Base-by-base conservation (phyloP, 306 rosid genomes). In the Cucurbita maxima region DNA sequence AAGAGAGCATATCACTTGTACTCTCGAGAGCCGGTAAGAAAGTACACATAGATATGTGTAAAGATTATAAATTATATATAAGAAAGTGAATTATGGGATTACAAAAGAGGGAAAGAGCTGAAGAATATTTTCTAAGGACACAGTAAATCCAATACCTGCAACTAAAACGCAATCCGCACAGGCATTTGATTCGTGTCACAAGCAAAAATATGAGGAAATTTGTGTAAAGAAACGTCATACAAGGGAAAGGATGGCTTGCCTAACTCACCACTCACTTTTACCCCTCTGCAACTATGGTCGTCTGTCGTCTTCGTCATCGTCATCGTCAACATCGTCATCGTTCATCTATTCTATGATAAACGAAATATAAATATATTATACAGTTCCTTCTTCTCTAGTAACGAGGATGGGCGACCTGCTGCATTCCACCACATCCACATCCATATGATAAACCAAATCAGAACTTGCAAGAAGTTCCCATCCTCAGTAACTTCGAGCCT, bases 221-320 rank as follows among this genome's bases (percentile, higher is more conserved):
- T 25, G 41, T 25, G 7, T 13, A 7, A 47, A 67, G 47, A 69
- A 30, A 30, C 34, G 74, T 25, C 15, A 25, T 48, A 68, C 73
- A 43, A 78, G 66, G 88, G 84, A 84, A 85, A 81, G 96, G 92
- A 84, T 80, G 92, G 87, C 85, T 30, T 20, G 36, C 40, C 77
- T 54, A 54, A 34, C 54, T 77, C 61, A 81, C 89, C 92, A 76
- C 74, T 86, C 92, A 14, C 96, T 86, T 74, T 84, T 87, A 88
- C 92, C 3, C 55, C 75, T 61, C 63, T 18, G 73, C 71, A 66
- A 57, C 75, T 47, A 55, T 16, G 48, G 45, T 30, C 34, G 34
- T 30, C 34, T 25, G 34, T 30, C 34, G 34, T 30, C 34, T 2
- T 30, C 34, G 0, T 30, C 34, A 55, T 16, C 53, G 52, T 14